Percentiles rank a stretch among this genome's conserved stretches.
Evolutionary conservation across 257 asterid genomes (phyloP).

Genomic region (Asclepias syriaca): DNA sequence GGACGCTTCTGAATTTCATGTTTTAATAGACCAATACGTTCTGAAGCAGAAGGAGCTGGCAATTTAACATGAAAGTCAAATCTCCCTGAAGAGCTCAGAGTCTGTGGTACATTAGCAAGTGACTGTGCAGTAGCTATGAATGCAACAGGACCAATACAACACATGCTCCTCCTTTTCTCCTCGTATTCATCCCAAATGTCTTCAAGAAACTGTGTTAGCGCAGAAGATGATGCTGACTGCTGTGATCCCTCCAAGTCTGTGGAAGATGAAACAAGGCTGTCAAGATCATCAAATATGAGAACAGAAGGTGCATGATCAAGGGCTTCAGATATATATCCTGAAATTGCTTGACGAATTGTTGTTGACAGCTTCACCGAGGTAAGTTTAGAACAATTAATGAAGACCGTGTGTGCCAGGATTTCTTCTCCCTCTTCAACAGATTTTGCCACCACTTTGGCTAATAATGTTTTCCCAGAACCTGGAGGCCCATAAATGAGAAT

Average conservation of each 20-base stretch:
- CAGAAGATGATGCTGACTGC: conserved; percentile 55
- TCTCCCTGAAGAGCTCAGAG: conserved; percentile 91
- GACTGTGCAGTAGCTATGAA: conserved; percentile 80
- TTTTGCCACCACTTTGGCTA: conserved; percentile 73
- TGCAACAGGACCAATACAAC: conserved; percentile 87
- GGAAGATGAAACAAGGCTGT: conserved; percentile 70
- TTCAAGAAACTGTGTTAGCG: conserved; percentile 59
- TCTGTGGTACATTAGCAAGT: conserved; percentile 73
- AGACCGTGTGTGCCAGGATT: conserved; percentile 76
- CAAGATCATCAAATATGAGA: conserved; percentile 90
- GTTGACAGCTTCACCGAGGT: conserved; percentile 74
- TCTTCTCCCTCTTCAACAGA: conserved; percentile 60
- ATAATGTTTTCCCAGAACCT: conserved; percentile 91
- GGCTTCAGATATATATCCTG: conserved; percentile 68
- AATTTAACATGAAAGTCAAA: conserved; percentile 90
- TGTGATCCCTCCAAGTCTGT: conserved; percentile 80
- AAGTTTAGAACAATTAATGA: conserved; percentile 71
- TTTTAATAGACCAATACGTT: conserved; percentile 73
- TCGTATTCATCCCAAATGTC: conserved; percentile 88
- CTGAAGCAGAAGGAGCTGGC: conserved; percentile 85
- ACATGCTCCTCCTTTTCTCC: conserved; percentile 54
- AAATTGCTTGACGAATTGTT: conserved; percentile 56
- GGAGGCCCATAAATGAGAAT: conserved; percentile 84
- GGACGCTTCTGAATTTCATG: conserved; percentile 80
- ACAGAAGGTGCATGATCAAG: conserved; percentile 87